A percentile compares a stretch with the other conserved stretches of the same genome.
Conservation (phyloP, 768 basidiomycete genomes). For the Boletellus sp. region DNA sequence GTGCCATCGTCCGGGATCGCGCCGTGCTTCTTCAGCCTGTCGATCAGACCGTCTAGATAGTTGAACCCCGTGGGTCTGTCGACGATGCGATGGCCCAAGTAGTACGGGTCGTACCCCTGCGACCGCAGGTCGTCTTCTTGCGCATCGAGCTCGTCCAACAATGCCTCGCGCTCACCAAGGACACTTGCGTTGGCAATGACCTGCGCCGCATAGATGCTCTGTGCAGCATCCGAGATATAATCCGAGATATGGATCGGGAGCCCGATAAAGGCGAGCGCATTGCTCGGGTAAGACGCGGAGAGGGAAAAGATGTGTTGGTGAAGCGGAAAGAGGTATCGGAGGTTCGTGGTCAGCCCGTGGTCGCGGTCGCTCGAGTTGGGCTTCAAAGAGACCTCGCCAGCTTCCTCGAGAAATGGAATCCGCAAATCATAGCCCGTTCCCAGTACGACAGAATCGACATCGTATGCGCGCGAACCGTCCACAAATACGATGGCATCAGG, state of each 20-base stretch:
- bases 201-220: slow-evolving; percentile 42
- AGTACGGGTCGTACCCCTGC: slow-evolving; percentile 43
- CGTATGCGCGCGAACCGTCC: slow-evolving; percentile 39
- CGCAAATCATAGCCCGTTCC: slow-evolving; percentile 54
- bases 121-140: slow-evolving; percentile 31
- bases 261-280: slow-evolving; percentile 54
- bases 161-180: slow-evolving; percentile 35
- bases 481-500: slow-evolving; percentile 41
- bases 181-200: slow-evolving; percentile 41
- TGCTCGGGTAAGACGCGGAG: slow-evolving; percentile 43
- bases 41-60: slow-evolving; percentile 37
- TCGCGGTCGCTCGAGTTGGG: slow-evolving; percentile 14
- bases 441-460: slow-evolving; percentile 48
- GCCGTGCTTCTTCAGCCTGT: slow-evolving; percentile 15
- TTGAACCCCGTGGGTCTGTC: slow-evolving; percentile 28
- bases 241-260: slow-evolving; percentile 47
- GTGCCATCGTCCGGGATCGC: slow-evolving; percentile 27
- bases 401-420: slow-evolving; percentile 45
- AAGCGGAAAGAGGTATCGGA: slow-evolving; percentile 53
- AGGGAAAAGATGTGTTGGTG: slow-evolving; percentile 52
- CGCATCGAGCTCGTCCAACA: neutral
- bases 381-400: slow-evolving; percentile 19
- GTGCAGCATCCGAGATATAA: slow-evolving; percentile 35
- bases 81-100: slow-evolving; percentile 38
- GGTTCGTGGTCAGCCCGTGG: slow-evolving; percentile 42